Percentiles rank a stretch among this genome's conserved stretches.
These are phyloP conservation scores for Erigeron canadensis DNA, from an alignment of 129 eudicot genomes.

Conservation along the genomic window DNA sequence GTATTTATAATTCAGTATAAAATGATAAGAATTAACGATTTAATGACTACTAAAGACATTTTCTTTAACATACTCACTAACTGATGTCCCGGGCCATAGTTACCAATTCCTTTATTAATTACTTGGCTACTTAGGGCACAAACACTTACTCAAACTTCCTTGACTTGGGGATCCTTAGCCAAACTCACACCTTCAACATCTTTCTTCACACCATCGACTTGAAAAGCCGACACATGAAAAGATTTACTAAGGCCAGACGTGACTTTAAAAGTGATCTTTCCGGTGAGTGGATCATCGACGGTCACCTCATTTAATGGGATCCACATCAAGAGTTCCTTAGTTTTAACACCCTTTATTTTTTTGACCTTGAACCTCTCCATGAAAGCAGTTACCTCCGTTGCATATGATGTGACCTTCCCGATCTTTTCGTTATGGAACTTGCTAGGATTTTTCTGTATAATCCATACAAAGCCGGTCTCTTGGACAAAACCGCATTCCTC, in stretches of 20 bases:
- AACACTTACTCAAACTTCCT: slow-evolving; percentile 30
- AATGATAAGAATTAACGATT: too few relatives aligned
- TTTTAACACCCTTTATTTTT: slow-evolving; percentile 72
- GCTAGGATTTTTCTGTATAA: slow-evolving; percentile 54
- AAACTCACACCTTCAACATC: slow-evolving; percentile 21
- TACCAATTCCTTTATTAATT: too few relatives aligned
- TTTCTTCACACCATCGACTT: slow-evolving; percentile 42
- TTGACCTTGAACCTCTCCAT: slow-evolving; percentile 57
- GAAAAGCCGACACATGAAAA: slow-evolving; percentile 59
- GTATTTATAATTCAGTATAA: too few relatives aligned
- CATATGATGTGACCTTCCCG: slow-evolving; percentile 48
- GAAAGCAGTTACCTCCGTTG: slow-evolving; percentile 54
- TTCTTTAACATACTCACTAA: too few relatives aligned
- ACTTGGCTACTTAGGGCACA: not conserved
- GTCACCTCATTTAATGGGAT: slow-evolving; percentile 44
- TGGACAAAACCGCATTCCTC: slow-evolving; percentile 64
- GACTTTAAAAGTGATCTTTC: slow-evolving; percentile 57
- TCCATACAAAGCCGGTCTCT: slow-evolving; percentile 83
- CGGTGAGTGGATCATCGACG: slow-evolving; percentile 45
- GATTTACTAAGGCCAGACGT: slow-evolving; percentile 53
- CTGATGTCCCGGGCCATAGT: too few relatives aligned
- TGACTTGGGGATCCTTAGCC: slow-evolving; percentile 30
- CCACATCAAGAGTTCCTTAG: slow-evolving; percentile 76
- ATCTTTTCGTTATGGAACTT: slow-evolving; percentile 66
- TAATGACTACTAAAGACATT: too few relatives aligned